A percentile compares a stretch with the other conserved stretches of the same genome.
Evolutionary conservation across 192 early-diverging fungal species (phyloP).

Genomic region (Coemansia sp.): DNA sequence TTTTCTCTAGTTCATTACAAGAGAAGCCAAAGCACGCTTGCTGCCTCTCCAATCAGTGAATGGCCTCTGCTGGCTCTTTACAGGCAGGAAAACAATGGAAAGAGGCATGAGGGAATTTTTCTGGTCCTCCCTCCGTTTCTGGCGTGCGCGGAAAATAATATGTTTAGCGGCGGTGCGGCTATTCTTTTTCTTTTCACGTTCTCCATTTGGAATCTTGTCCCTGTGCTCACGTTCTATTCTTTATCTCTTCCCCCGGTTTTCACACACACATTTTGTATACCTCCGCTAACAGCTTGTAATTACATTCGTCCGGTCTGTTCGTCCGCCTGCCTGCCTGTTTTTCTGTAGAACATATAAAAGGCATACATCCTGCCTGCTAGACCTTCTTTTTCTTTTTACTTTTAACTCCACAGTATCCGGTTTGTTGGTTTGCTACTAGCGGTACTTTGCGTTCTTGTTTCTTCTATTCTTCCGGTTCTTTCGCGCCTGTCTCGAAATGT

Average conservation of each 20-base stretch:
- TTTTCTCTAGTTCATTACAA: too few relatives aligned
- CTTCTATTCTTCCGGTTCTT: conserved; percentile 2
- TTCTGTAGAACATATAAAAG: neutral
- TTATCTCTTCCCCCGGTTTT: neutral
- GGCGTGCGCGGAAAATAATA: neutral
- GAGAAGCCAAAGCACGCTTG: too few relatives aligned
- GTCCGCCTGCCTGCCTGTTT: neutral
- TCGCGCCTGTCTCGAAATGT: conserved; percentile 29
- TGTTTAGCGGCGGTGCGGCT: too few relatives aligned
- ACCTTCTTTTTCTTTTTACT: neutral
- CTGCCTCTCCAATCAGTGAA: too few relatives aligned
- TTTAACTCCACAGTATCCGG: neutral
- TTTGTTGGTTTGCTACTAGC: neutral
- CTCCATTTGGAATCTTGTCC: too few relatives aligned
- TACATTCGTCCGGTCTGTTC: too few relatives aligned
- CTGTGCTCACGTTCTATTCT: conserved; percentile 11
- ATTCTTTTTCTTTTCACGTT: too few relatives aligned
- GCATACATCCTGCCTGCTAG: neutral
- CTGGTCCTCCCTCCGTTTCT: too few relatives aligned
- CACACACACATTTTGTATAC: neutral
- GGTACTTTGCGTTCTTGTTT: neutral
- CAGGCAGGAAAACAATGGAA: too few relatives aligned
- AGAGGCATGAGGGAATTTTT: too few relatives aligned
- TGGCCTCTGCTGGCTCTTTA: too few relatives aligned
- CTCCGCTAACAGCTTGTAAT: neutral